Evolutionary conservation across 2,329 filamentous ascomycete species (phyloP), one percentile per base, ranked within the genome.

Genomic region (Cladophialophora bantiana): DNA sequence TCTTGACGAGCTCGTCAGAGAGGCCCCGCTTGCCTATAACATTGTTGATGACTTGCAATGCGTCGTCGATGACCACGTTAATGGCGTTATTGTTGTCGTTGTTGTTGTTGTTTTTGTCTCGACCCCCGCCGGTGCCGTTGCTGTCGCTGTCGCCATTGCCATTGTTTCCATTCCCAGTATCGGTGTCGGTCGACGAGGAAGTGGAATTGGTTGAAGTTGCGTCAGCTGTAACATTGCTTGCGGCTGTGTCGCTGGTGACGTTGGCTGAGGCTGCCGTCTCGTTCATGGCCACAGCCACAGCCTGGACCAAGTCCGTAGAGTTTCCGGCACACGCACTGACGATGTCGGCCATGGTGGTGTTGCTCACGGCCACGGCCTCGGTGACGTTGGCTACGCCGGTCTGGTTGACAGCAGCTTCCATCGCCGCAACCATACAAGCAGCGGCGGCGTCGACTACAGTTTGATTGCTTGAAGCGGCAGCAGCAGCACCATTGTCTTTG

Each of bases 341-440:
- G 34, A 61, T 61, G 34, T n/a, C 59, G n/a, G 53, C 48, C 18
- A 62, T 64, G 31, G 59, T 58, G 35, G 45, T 62, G 55, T 62
- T 64, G 35, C 52, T 50, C n/a, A 13, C 34, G 9, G 55, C 59
- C 31, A 56, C 31, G 7, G 54, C 62, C 15, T 57, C 54, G n/a
- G 66, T 65, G 32, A 42, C 66, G n/a, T 62, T 60, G 7, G 55
- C 62, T 3, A 50, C 54, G n/a, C 15, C 62, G 18, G 62, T 65
- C 40, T 32, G 48, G 35, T 68, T 68, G n/a, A 57, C 34, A 10
- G 62, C 50, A 15, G 62, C 42, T 38, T 60, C 58, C 35, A 65
- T 50, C 32, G 62, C 62, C 10, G 62, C 55, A 18, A 32, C 55
- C 45, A 62, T 56, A 20, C 60, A 62, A 12, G 50, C 60, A 6